phyloP scores from a whole-genome alignment of 129 eudicot species.

The Lonicera japonica region DNA sequence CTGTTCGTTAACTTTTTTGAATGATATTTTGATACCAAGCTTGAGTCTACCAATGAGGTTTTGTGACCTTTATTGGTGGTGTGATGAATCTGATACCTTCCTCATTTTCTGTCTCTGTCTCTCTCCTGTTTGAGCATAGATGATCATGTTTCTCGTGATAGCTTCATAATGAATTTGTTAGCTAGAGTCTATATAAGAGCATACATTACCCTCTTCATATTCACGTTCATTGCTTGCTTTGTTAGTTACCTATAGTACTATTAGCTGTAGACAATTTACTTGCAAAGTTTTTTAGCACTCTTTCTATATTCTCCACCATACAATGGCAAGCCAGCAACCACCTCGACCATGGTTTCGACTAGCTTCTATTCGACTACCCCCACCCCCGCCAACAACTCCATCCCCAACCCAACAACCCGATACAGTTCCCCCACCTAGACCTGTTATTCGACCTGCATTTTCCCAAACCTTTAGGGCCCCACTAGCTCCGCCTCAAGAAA shows the following conservation, averaged over 20 bases:
- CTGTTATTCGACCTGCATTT: constrained; percentile 28
- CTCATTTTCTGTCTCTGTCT: constrained; percentile 7
- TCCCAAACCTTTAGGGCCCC: constrained; percentile 7
- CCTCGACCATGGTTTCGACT: constrained; percentile 44
- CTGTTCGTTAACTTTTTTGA: constrained; percentile 2
- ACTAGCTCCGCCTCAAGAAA: constrained; percentile 10
- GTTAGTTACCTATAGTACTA: background rate
- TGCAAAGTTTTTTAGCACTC: background rate
- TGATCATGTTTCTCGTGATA: constrained; percentile 15
- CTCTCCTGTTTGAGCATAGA: background rate
- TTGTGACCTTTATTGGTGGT: constrained; percentile 17
- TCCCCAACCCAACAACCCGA: constrained; percentile 24
- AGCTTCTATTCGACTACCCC: constrained; percentile 36
- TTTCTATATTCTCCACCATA: background rate
- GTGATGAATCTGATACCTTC: constrained; percentile 43
- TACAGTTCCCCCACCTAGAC: constrained; percentile 28
- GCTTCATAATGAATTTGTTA: background rate
- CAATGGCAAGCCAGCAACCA: constrained; percentile 55
- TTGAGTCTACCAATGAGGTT: background rate
- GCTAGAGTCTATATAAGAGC: constrained; percentile 4
- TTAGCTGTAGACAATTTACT: constrained; percentile 3
- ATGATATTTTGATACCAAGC: constrained; percentile 19
- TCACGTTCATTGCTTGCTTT: constrained; percentile 1
- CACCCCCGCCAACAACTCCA: constrained; percentile 13
- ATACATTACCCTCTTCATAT: background rate